Base-by-base conservation (phyloP, 345 rosid genomes). In the Excoecaria agallocha region DNA sequence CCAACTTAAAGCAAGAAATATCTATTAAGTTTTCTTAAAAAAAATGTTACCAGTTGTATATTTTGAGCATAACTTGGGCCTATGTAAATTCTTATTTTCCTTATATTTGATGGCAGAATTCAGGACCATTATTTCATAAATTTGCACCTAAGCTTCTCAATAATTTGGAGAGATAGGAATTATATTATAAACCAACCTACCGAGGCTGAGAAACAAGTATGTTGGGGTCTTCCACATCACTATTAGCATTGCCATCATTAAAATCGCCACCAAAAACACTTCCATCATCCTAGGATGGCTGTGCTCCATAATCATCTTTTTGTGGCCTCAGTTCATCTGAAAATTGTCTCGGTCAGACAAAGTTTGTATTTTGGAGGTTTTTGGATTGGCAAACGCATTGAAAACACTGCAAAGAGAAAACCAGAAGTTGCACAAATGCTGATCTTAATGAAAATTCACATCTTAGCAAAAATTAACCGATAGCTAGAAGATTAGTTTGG, bases 191-290 rank as follows among this genome's bases (percentile, higher is more conserved):
- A 45, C 78, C 17, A 73, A 92, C 98, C 98, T 91, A 95, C 57
- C 97, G 97, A 75, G 98, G 98, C 78, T 89, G 95, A 78, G 97
- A 88, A 73, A 94, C 92, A 57, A 94, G 88, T 11, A 82, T 68
- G 75, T 81, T 77, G 19, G 81, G 45, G 61, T 84, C 89, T 63
- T 88, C 96, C 66, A 69, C 85, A 81, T 92, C 98, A 66, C 90
- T 87, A 69, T 80, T 85, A 64, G 78, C 85, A 74, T 82, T 77
- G 76, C 82, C 92, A 71, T 87, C 77, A 60, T 88, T 91, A 79
- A 83, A 85, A 52, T 85, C 89, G 9, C 84, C 90, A 62, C 82
- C 89, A 79, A 81, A 84, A 17, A 10, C 86, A 72, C 70, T 77
- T 67, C 80, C 95, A 63, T 85, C 86, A 54, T 74, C 91, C 97